phyloP scores from a whole-genome alignment of 2,329 filamentous ascomycete species.

The Colletotrichum magnum region DNA sequence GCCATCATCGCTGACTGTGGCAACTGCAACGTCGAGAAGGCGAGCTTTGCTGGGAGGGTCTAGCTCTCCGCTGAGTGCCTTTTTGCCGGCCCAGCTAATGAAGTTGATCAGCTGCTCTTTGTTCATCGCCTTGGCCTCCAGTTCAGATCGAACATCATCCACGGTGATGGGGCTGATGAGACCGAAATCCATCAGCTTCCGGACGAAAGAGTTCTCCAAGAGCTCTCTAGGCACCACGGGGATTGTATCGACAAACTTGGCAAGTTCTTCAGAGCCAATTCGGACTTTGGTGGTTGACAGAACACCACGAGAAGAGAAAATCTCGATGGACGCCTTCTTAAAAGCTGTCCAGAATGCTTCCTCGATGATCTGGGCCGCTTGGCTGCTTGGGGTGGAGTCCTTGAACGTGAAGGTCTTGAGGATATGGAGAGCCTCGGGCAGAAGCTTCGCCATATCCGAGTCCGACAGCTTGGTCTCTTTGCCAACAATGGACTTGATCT shows the following conservation, averaged over 20 bases:
- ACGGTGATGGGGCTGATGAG: conserved; percentile 91
- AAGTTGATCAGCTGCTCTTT: conserved; percentile 86
- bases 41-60: conserved; percentile 76
- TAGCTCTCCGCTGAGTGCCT: conserved; percentile 79
- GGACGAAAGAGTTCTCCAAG: conserved; percentile 80
- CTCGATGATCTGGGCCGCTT: conserved; percentile 89
- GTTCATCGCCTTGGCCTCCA: conserved; percentile 85
- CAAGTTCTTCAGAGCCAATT: conserved; percentile 76
- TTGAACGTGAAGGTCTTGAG: conserved; percentile 89
- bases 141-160: conserved; percentile 85
- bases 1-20: conserved; percentile 72
- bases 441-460: conserved; percentile 75
- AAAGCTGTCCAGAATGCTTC: conserved; percentile 97
- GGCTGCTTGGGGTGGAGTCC: conserved; percentile 89
- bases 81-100: conserved; percentile 84
- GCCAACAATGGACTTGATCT: conserved; percentile 64
- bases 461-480: conserved; percentile 69
- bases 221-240: conserved; percentile 87
- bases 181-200: conserved; percentile 85
- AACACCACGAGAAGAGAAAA: conserved; percentile 90
- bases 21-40: conserved; percentile 86
- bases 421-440: conserved; percentile 86
- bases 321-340: conserved; percentile 84
- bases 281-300: conserved; percentile 88
- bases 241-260: conserved; percentile 87